Evolutionary conservation across 495 filamentous ascomycete species (phyloP).

Genomic region (Diplogelasinospora grovesii): DNA sequence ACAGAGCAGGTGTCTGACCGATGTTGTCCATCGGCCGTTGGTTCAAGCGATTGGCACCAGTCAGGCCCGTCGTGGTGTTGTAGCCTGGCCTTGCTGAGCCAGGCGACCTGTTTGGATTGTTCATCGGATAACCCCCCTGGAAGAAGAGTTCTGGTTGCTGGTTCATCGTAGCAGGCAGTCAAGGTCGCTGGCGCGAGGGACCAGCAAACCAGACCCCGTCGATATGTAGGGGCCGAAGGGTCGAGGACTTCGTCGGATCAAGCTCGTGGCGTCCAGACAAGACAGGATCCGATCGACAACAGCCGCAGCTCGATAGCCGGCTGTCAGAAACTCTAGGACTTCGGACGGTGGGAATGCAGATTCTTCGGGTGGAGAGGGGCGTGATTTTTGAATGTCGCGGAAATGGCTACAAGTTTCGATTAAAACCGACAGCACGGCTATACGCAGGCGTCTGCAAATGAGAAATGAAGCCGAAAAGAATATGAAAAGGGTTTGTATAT

Average conservation of each 20-base stretch:
- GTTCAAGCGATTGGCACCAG: slow-evolving; percentile 58
- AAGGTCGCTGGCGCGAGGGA: slow-evolving; percentile 13
- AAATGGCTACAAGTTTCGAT: slow-evolving; percentile 7
- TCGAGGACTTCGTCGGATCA: not conserved
- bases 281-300: slow-evolving; percentile 1
- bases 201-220: slow-evolving; percentile 15
- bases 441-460: slow-evolving; percentile 5
- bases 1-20: slow-evolving; percentile 28
- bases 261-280: not conserved
- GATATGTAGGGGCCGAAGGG: not conserved
- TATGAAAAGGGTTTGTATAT: slow-evolving; percentile 17
- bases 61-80: slow-evolving; percentile 55
- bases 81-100: slow-evolving; percentile 39
- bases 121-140: slow-evolving; percentile 21
- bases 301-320: no score
- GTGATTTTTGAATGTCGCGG: slow-evolving; percentile 27
- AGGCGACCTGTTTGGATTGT: slow-evolving; percentile 34
- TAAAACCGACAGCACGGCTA: slow-evolving; percentile 1
- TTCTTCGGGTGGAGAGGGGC: slow-evolving; percentile 26
- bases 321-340: no score
- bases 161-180: slow-evolving; percentile 23
- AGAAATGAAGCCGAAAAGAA: slow-evolving; percentile 9
- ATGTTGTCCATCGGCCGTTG: slow-evolving; percentile 42
- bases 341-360: slow-evolving; percentile 16
- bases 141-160: slow-evolving; percentile 26